Conservation (phyloP, 768 basidiomycete genomes). For the Hygrophorus pudorinus region DNA sequence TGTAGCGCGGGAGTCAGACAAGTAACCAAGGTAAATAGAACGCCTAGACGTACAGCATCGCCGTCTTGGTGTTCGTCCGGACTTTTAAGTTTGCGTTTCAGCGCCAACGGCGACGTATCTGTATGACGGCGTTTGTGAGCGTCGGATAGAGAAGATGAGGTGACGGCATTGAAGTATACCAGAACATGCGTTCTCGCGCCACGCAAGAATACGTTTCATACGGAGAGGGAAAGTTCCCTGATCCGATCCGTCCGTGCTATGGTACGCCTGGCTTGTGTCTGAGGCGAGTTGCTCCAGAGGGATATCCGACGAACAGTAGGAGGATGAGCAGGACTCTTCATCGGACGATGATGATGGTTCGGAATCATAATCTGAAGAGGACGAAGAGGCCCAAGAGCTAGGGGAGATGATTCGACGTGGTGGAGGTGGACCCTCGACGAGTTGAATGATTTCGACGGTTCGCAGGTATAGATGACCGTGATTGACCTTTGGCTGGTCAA, state of each 20-base stretch:
- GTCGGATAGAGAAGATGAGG: constrained; percentile 1
- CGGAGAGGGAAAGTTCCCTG: constrained; percentile 44
- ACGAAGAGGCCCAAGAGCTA: constrained; percentile 27
- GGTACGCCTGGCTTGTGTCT: constrained; percentile 1
- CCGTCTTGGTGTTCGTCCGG: no score
- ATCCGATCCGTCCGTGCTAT: constrained; percentile 9
- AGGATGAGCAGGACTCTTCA: constrained; percentile 39
- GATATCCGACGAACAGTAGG: constrained; percentile 64
- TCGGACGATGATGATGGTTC: constrained; percentile 14
- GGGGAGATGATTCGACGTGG: constrained; percentile 30
- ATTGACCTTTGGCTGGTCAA: constrained; percentile 19
- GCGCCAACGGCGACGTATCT: no score
- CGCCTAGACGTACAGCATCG: not conserved
- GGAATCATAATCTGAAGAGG: constrained; percentile 25
- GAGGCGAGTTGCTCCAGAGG: constrained; percentile 23
- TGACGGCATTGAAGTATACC: constrained; percentile 29
- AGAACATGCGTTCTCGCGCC: constrained; percentile 57
- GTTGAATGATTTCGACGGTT: constrained; percentile 59
- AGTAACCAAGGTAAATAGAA: constrained; percentile 4
- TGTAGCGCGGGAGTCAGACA: not conserved
- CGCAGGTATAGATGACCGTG: constrained; percentile 35
- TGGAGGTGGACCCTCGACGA: constrained; percentile 59
- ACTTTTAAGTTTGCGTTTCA: no score
- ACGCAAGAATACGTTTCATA: constrained; percentile 60
- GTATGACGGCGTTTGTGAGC: no score